Conservation (phyloP, 2,329 filamentous ascomycete genomes). For the Cercospora zeina region DNA sequence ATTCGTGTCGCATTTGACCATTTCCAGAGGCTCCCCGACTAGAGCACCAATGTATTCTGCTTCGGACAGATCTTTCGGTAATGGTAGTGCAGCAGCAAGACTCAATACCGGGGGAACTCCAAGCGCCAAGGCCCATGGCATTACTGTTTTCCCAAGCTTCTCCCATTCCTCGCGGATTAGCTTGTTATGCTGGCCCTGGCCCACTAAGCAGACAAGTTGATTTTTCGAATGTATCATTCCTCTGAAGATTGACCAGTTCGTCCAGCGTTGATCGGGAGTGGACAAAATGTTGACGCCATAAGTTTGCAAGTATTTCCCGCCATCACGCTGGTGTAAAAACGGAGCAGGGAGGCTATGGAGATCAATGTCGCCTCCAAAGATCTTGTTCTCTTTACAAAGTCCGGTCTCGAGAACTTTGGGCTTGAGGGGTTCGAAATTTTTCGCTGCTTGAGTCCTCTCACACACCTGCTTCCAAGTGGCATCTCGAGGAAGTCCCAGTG, state of each 20-base stretch:
- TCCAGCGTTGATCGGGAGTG: slow-evolving; percentile 51
- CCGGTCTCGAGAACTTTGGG: slow-evolving; percentile 34
- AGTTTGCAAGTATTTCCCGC: slow-evolving; percentile 55
- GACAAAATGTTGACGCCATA: slow-evolving; percentile 54
- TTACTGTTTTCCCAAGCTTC: slow-evolving; percentile 47
- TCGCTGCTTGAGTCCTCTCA: neutral
- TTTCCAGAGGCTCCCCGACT: slow-evolving; percentile 48
- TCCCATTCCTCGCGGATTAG: slow-evolving; percentile 51
- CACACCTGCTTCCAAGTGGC: slow-evolving; percentile 1
- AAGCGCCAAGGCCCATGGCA: slow-evolving; percentile 52
- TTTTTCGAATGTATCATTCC: slow-evolving; percentile 52
- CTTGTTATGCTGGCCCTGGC: slow-evolving; percentile 51
- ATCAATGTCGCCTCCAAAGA: slow-evolving; percentile 47
- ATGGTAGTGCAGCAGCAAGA: slow-evolving; percentile 43
- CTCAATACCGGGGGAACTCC: slow-evolving; percentile 53
- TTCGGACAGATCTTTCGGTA: slow-evolving; percentile 53
- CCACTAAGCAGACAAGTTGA: slow-evolving; percentile 47
- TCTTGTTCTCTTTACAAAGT: slow-evolving; percentile 48
- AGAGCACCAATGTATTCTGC: slow-evolving; percentile 53
- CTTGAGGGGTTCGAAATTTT: neutral
- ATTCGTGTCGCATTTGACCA: slow-evolving; percentile 57
- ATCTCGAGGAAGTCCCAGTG: slow-evolving; percentile 46
- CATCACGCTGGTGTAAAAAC: slow-evolving; percentile 49
- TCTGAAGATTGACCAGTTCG: slow-evolving; percentile 50
- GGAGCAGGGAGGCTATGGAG: slow-evolving; percentile 43